Conservation (phyloP, 2,329 filamentous ascomycete species). For the Verticillium longisporum region DNA sequence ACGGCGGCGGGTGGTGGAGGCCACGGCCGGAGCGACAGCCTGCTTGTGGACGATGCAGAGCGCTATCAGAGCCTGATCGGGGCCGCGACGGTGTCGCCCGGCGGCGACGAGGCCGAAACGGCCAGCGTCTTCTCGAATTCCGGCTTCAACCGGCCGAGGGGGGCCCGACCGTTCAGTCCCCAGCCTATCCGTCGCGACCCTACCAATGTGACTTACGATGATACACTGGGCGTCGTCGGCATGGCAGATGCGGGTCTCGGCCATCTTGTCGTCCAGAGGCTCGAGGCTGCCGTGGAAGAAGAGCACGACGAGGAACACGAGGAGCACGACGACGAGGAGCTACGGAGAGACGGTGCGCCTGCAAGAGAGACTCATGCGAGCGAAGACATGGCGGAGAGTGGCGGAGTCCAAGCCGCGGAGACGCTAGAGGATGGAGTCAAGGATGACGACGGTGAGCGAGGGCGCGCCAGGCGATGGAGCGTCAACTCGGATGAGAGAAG, state of each 20-base stretch:
- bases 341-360: background rate
- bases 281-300: constrained; percentile 11
- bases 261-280: background rate
- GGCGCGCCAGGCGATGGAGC: background rate
- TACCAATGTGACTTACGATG: constrained; percentile 28
- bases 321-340: constrained; percentile 5
- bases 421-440: background rate
- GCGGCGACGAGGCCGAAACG: constrained; percentile 26
- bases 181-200: constrained; percentile 38
- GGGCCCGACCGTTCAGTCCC: constrained; percentile 53
- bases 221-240: constrained; percentile 1
- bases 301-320: constrained; percentile 4
- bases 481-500: constrained; percentile 1
- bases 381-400: background rate
- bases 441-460: background rate
- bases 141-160: constrained; percentile 46
- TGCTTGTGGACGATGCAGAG: constrained; percentile 41
- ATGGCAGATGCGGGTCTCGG: background rate
- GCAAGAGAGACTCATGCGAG: background rate
- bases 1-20: constrained; percentile 9
- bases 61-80: constrained; percentile 48
- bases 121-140: constrained; percentile 44
- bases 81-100: constrained; percentile 32
- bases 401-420: background rate
- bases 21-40: constrained; percentile 45